Evolutionary conservation across 257 asterid genomes (phyloP).

Genomic region (Nicotiana tomentosiformis): DNA sequence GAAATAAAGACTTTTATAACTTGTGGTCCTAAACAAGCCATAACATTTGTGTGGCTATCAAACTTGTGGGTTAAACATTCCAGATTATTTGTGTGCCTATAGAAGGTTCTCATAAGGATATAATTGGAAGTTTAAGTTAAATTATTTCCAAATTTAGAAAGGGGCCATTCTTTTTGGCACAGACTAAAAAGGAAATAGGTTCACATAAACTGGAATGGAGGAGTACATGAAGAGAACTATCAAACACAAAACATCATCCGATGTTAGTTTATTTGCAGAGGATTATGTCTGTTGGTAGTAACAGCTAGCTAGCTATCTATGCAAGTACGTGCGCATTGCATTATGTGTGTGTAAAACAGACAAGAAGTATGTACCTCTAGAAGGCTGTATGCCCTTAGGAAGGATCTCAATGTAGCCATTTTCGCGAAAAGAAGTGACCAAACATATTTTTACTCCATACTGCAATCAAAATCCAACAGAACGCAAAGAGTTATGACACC

Average conservation of each 20-base stretch:
- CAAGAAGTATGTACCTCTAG: constrained; percentile 40
- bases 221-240: not conserved
- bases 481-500: not conserved
- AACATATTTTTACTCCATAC: constrained; percentile 80
- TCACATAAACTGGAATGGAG: too few relatives aligned
- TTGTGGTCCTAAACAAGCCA: too few relatives aligned
- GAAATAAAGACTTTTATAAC: too few relatives aligned
- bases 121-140: too few relatives aligned
- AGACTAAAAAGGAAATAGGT: too few relatives aligned
- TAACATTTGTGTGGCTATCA: too few relatives aligned
- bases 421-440: constrained; percentile 85
- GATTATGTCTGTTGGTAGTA: not conserved
- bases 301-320: not conserved
- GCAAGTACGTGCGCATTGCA: not conserved
- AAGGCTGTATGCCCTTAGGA: constrained; percentile 53
- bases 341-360: not conserved
- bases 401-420: constrained; percentile 79
- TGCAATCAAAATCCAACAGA: constrained; percentile 18
- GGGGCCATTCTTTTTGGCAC: too few relatives aligned
- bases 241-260: not conserved
- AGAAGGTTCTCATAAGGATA: too few relatives aligned
- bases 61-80: too few relatives aligned
- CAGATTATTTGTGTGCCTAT: too few relatives aligned
- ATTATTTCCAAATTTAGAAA: too few relatives aligned
- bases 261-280: not conserved